Conservation (phyloP, 805 yeast genomes). For the Candida peoriensis region DNA sequence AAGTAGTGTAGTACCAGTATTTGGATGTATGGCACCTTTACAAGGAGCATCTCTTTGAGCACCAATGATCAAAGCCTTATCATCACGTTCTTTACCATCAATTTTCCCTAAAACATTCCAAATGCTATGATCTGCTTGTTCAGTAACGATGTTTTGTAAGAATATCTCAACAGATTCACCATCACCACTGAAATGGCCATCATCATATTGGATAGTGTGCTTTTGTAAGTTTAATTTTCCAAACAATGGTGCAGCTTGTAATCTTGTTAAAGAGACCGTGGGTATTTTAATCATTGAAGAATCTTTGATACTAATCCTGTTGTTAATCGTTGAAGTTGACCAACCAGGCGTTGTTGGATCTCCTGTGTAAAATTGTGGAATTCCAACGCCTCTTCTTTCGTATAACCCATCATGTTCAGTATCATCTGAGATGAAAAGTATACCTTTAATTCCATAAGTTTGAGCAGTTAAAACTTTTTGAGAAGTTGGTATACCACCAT, state of each 20-base stretch:
- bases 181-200: constrained; percentile 18
- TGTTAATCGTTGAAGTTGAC: constrained; percentile 40
- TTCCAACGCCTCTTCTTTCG: constrained; percentile 45
- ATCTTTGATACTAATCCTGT: constrained; percentile 37
- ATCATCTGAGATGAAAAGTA: constrained; percentile 51
- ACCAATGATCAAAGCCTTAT: constrained; percentile 70
- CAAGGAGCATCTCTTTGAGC: constrained; percentile 77
- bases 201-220: constrained; percentile 14
- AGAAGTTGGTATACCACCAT: constrained; percentile 46
- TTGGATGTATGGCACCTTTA: constrained; percentile 66
- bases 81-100: constrained; percentile 74
- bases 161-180: constrained; percentile 19
- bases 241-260: constrained; percentile 49
- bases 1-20: constrained; percentile 69
- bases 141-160: constrained; percentile 15
- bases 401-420: constrained; percentile 29
- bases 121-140: constrained; percentile 48
- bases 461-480: constrained; percentile 53
- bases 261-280: constrained; percentile 70
- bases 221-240: constrained; percentile 9
- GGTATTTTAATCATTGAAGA: constrained; percentile 66
- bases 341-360: constrained; percentile 79
- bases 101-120: constrained; percentile 80
- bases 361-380: constrained; percentile 62
- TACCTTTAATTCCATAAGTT: constrained; percentile 52